Evolutionary conservation across 1,284 basidiomycete genomes (phyloP).

Genomic region (Bondarzewia mesenterica): DNA sequence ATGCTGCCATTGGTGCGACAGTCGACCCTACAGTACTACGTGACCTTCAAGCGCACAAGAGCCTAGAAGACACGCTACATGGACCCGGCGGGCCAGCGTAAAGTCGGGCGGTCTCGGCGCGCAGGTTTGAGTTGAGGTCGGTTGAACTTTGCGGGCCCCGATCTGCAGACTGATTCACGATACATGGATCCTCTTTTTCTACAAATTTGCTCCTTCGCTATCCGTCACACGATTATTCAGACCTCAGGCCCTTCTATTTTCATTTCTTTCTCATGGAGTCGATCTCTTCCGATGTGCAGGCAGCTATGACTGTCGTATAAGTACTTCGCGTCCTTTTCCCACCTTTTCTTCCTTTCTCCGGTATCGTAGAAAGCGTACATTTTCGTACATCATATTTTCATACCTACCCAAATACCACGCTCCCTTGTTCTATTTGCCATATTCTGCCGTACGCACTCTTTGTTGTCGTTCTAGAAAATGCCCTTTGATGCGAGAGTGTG

Average conservation of each 20-base stretch:
- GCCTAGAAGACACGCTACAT: conserved; percentile 50
- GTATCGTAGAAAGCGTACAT: neutral
- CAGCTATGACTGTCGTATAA: neutral
- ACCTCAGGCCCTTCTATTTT: neutral
- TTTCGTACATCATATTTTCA: neutral
- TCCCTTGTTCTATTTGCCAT: neutral
- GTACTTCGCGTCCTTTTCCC: neutral
- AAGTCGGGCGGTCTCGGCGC: too few species aligned
- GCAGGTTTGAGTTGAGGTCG: too few species aligned
- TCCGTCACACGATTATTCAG: neutral
- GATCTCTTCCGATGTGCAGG: conserved; percentile 1
- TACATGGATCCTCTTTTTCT: too few species aligned
- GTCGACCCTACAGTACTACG: conserved; percentile 84
- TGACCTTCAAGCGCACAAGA: conserved; percentile 82
- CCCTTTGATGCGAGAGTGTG: neutral
- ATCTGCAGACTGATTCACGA: too few species aligned
- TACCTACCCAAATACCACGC: neutral
- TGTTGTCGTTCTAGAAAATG: neutral
- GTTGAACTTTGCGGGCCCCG: too few species aligned
- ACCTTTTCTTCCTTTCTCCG: neutral
- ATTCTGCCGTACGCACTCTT: too few species aligned
- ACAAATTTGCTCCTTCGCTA: neutral
- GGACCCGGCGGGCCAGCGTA: too few species aligned
- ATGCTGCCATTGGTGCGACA: conserved; percentile 20
- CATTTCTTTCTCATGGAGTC: conserved; percentile 1